Base-by-base conservation (phyloP, 2,329 filamentous ascomycete species). In the Dothideomycetes sp. region DNA sequence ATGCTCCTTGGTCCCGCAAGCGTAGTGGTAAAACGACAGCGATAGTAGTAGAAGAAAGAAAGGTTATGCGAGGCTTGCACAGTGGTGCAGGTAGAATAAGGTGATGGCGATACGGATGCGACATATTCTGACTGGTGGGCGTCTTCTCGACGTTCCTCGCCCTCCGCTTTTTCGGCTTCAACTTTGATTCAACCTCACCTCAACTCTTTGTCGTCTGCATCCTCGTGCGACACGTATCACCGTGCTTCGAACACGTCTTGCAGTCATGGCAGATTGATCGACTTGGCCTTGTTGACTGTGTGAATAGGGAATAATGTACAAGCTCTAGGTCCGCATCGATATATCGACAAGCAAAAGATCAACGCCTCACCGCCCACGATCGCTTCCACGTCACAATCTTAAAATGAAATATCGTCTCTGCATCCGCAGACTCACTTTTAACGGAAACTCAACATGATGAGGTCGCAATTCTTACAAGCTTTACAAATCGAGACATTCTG, bases 141-240 rank as follows among this genome's bases (percentile, higher is more conserved):
- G 40, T 3, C 39, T 34, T 35, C 19, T 8, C 23, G 32, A 17
- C 40, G 32, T 32, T 42, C 19, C 15, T 16, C 29, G 19, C 38
- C 23, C 40, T 22, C 20, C 27, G 19, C 10, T 31, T 42, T 42
- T 41, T 17, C 30, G 18, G 39, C 39, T 6, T 20, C 40, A 31
- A 27, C 40, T 34, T 42, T 41, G 30, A 19, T 42, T 30, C 40
- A 22, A 42, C 40, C 19, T 34, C 39, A 41, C 18, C 23, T 36
- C 32, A 24, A 31, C 40, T 36, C 32, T 24, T 27, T 17, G 16
- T 24, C 22, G 7, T 24, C 22, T 11, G 7, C 16, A 32, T 15
- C 15, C 17, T 22, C 18, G 25, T 6, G 17, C 12, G 25, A 28
- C 8, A 1, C 25, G 6, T 28, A n/a, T n/a, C 25, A 19, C 6